phyloP scores from a whole-genome alignment of 2,329 filamentous ascomycete genomes.

The Thielaviopsis euricoi region DNA sequence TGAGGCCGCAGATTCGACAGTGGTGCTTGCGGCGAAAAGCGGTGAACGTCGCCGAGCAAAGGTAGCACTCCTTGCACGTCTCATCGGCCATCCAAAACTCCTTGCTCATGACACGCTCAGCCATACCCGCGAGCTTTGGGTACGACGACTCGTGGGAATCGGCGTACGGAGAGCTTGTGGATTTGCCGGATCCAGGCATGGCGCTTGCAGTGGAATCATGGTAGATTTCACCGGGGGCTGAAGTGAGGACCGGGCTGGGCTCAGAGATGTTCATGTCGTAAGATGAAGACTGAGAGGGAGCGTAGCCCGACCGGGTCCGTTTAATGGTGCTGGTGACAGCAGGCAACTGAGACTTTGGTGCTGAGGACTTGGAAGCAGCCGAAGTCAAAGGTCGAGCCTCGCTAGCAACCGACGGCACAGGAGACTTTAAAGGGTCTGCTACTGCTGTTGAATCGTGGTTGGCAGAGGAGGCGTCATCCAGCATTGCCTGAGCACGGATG shows the following conservation, averaged over 20 bases:
- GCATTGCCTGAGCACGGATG: neutral
- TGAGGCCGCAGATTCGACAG: constrained; percentile 91
- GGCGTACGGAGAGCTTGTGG: constrained; percentile 35
- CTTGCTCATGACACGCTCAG: constrained; percentile 75
- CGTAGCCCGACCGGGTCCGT: constrained; percentile 25
- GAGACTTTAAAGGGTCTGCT: constrained; percentile 21
- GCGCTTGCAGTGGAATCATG: constrained; percentile 36
- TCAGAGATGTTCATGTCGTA: constrained; percentile 39
- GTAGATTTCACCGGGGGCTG: constrained; percentile 40
- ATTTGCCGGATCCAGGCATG: constrained; percentile 33
- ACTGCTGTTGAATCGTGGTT: neutral
- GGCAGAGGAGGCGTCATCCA: neutral
- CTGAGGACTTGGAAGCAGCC: constrained; percentile 17
- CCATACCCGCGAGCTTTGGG: constrained; percentile 52
- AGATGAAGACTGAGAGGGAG: constrained; percentile 40
- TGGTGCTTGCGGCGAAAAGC: constrained; percentile 94
- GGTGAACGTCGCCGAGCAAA: constrained; percentile 77
- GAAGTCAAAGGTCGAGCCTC: neutral
- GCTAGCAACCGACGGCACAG: constrained; percentile 17
- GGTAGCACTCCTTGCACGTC: constrained; percentile 92
- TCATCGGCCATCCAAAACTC: constrained; percentile 99
- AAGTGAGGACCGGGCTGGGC: constrained; percentile 39
- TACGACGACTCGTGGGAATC: constrained; percentile 42
- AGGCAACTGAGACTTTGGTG: constrained; percentile 27
- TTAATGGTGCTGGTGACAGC: constrained; percentile 40